Percentiles rank a stretch among this genome's conserved stretches.
These are phyloP conservation scores for Cutaneotrichosporon sp. DNA, from an alignment of 1,284 basidiomycete species.

Conservation along the genomic window DNA sequence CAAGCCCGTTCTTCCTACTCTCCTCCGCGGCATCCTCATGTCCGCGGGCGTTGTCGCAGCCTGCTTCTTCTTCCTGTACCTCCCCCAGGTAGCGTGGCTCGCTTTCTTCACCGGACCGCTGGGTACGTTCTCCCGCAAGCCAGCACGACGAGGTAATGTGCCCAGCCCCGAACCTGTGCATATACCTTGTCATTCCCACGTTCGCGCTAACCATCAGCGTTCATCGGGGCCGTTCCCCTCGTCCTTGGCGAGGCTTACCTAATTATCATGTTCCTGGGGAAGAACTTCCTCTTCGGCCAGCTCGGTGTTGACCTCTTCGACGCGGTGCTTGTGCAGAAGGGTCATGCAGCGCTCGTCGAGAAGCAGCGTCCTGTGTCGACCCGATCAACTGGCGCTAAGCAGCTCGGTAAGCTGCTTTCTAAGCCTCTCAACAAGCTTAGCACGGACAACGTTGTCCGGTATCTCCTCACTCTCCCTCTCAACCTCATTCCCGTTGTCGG, in stretches of 20 bases:
- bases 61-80: slow-evolving; percentile 61
- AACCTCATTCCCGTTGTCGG: slow-evolving; percentile 66
- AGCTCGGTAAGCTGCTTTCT: slow-evolving; percentile 46
- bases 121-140: slow-evolving; percentile 24
- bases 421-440: slow-evolving; percentile 43
- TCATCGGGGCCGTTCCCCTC: slow-evolving; percentile 49
- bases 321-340: slow-evolving; percentile 47
- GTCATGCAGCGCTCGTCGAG: slow-evolving; percentile 46
- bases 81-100: slow-evolving; percentile 64
- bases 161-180: neutral
- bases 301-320: slow-evolving; percentile 52
- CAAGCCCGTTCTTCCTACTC: slow-evolving; percentile 44
- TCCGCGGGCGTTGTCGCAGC: slow-evolving; percentile 49
- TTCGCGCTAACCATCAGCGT: slow-evolving; percentile 27
- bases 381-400: slow-evolving; percentile 23
- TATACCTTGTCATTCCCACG: neutral
- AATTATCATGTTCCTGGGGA: slow-evolving; percentile 53
- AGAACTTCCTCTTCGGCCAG: slow-evolving; percentile 53
- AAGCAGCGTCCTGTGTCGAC: slow-evolving; percentile 41
- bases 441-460: slow-evolving; percentile 45
- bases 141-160: neutral
- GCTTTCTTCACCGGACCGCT: slow-evolving; percentile 61
- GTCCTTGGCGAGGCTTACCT: slow-evolving; percentile 51
- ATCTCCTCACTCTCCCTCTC: slow-evolving; percentile 48
- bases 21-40: slow-evolving; percentile 42